Percentiles rank a stretch among this genome's conserved stretches.
Conservation (phyloP, 2,329 filamentous ascomycete genomes). For the Metarhizium album region DNA sequence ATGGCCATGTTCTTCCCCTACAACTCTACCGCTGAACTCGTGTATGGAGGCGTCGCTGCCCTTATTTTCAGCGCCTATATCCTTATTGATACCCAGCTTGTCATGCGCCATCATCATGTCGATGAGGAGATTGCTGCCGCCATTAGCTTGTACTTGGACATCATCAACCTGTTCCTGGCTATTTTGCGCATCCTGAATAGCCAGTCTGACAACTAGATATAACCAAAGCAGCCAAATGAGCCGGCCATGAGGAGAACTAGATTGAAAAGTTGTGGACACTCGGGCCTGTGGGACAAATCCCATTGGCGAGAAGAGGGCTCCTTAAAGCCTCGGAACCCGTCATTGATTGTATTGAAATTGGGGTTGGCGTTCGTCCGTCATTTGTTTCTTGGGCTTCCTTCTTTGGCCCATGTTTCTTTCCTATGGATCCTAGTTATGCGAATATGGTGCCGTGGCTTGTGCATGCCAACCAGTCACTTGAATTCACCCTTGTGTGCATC, state of each 20-base stretch:
- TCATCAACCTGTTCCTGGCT: conserved; percentile 93
- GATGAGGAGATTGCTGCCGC: conserved; percentile 96
- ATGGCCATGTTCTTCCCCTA: conserved; percentile 83
- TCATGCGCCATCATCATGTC: conserved; percentile 92
- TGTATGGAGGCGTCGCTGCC: conserved; percentile 72
- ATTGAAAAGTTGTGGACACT: neutral
- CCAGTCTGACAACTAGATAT: conserved; percentile 74
- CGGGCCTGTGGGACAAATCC: neutral
- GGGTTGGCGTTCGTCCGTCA: neutral
- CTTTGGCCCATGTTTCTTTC: neutral
- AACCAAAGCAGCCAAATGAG: neutral
- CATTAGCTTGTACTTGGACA: conserved; percentile 89
- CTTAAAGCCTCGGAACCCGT: neutral
- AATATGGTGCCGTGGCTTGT: too few species aligned
- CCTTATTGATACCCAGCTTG: conserved; percentile 88
- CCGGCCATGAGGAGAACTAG: neutral
- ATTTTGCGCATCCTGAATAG: conserved; percentile 95
- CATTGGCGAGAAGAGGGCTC: neutral
- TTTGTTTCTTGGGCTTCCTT: neutral
- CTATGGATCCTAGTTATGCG: too few species aligned
- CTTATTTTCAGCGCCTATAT: conserved; percentile 93
- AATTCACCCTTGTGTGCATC: too few species aligned
- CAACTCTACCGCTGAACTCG: conserved; percentile 69
- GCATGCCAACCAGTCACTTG: too few species aligned
- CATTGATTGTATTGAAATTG: neutral